Evolutionary conservation across 2,329 filamentous ascomycete genomes (phyloP).

Genomic region (Sporothrix mexicana): DNA sequence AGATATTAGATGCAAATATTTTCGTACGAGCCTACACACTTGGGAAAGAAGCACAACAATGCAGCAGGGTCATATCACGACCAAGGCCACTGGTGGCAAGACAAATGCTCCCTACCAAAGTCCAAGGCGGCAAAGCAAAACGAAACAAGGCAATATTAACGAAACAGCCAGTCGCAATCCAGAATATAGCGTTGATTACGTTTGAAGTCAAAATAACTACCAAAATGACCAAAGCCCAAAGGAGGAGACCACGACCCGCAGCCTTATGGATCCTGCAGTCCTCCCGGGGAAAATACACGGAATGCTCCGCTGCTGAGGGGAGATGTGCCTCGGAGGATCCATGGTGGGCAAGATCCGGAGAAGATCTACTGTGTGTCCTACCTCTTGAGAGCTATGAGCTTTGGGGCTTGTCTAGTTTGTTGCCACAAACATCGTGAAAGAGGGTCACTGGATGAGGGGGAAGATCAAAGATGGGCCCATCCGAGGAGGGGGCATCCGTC

Average conservation of each 20-base stretch:
- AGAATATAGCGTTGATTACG: not conserved
- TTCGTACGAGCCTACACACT: not conserved
- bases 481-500: not conserved
- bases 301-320: not conserved
- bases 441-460: not conserved
- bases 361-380: too few species aligned
- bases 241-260: conserved; percentile 5
- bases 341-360: not conserved
- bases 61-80: too few species aligned
- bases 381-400: not conserved
- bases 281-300: not conserved
- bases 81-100: not conserved
- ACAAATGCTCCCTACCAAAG: not conserved
- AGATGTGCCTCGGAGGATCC: not conserved
- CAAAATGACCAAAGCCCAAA: not conserved
- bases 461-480: not conserved
- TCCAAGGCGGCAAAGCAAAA: not conserved
- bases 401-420: not conserved
- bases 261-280: conserved; percentile 13
- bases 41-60: not conserved
- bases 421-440: conserved; percentile 6
- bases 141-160: not conserved
- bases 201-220: not conserved
- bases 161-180: not conserved
- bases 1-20: not conserved